phyloP scores from a whole-genome alignment of 371 early-diverging fungal species.

The Mucor circinelloides region DNA sequence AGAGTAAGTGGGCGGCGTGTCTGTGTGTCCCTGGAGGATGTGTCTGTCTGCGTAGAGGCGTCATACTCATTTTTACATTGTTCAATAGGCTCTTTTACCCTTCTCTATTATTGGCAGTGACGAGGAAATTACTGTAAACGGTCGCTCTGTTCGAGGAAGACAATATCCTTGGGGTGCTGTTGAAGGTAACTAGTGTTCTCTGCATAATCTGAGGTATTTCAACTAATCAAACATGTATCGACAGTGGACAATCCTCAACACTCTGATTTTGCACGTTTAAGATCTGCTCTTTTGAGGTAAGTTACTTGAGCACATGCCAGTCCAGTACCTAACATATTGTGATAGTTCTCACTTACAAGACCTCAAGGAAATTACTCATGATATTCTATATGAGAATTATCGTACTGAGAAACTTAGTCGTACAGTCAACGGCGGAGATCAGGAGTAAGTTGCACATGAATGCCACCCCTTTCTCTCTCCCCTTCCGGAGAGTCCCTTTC shows the following conservation, averaged over 20 bases:
- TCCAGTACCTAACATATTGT: neutral
- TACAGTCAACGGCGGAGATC: conserved; percentile 57
- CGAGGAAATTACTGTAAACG: conserved; percentile 83
- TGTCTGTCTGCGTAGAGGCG: neutral
- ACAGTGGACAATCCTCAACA: conserved; percentile 84
- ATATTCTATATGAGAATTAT: conserved; percentile 88
- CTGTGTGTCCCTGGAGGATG: neutral
- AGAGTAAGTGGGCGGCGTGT: conserved; percentile 40
- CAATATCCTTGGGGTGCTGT: conserved; percentile 99
- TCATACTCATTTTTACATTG: neutral
- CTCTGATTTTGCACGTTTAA: conserved; percentile 96
- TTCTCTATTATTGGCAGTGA: conserved; percentile 97
- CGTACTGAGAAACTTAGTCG: conserved; percentile 90
- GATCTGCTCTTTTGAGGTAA: conserved; percentile 85
- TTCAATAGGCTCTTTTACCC: conserved; percentile 77
- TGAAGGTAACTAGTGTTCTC: conserved; percentile 53
- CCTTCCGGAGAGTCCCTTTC: neutral
- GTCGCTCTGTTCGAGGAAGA: conserved; percentile 85
- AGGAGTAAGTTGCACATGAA: conserved; percentile 19
- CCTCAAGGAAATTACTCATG: conserved; percentile 86
- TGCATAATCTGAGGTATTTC: neutral
- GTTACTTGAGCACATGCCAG: neutral
- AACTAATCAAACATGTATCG: neutral
- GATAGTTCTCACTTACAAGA: conserved; percentile 91
- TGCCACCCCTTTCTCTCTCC: neutral